Evolutionary conservation across 1,139 yeast species (phyloP), one percentile per base, ranked within the genome.

Genomic region (Pneumocystis sp.): DNA sequence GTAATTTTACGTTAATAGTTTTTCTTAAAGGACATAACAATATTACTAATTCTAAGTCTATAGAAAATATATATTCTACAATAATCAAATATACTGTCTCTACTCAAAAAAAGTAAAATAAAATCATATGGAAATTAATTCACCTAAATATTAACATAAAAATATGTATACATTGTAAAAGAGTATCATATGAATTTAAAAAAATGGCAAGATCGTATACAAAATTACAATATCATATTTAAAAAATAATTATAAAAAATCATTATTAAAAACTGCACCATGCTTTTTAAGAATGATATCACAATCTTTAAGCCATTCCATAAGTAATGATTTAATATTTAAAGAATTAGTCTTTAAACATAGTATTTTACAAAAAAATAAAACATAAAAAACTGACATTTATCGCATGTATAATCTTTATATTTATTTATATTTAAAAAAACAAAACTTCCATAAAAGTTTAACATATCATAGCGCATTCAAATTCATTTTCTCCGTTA

Each of bases 391-490:
- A 31, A 31, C 5, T 3, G 5, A 3, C 34, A 31, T 31, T 64
- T 29, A 61, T 61, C 57, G 57, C 61, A 31, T 34, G 56, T 34
- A 56, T 42, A 61, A 34, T 63, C 61, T 35, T 29, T 56, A 61
- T 91, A 78, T 19, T 89, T 81, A 73, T 89, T 96, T 70, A 89
- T 85, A 0, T 96, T 90, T 89, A 95, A 37, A 86, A 80, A 73
- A 93, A 93, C 59, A 93, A 76, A 0, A 95, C 86, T 67, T 31
- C 34, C 5, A 88, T 72, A 96, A 93, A 96, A 93, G 96, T 74
- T 89, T 96, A 69, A 85, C 89, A 70, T 91, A 31, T 3, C 5
- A 31, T 0, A 96, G 93, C 0, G 96, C 89, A 0, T 95, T 85
- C 0, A 96, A 95, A 63, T 71, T 72, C 3, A 76, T 40, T 44